Conservation (phyloP, 2,329 filamentous ascomycete species). For the Didymella arachidicola region DNA sequence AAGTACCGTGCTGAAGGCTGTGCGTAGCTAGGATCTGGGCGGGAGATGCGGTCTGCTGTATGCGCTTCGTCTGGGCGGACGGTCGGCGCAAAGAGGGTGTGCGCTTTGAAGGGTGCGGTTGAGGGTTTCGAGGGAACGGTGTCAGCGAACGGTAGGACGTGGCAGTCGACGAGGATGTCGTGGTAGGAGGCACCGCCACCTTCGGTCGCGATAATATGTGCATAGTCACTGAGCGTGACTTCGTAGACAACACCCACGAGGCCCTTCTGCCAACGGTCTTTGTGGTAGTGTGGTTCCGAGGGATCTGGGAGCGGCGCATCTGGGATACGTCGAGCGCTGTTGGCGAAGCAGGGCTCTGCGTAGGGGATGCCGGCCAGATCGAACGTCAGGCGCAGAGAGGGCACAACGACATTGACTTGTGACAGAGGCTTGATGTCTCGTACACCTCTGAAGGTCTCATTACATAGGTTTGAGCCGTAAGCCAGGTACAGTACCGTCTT, state of each 20-base stretch:
- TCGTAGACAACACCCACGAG: conserved; percentile 96
- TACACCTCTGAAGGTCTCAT: conserved; percentile 77
- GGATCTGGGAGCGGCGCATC: conserved; percentile 42
- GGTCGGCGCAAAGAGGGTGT: conserved; percentile 78
- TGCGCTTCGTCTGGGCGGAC: conserved; percentile 27
- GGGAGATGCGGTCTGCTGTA: conserved; percentile 56
- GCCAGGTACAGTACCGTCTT: conserved; percentile 60
- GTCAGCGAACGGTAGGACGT: conserved; percentile 67
- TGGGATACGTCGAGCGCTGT: conserved; percentile 67
- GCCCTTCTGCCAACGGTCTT: conserved; percentile 76
- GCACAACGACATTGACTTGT: conserved; percentile 81
- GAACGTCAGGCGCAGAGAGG: conserved; percentile 79
- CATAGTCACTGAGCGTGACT: conserved; percentile 82
- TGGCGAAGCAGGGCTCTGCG: conserved; percentile 89
- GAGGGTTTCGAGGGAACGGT: conserved; percentile 70
- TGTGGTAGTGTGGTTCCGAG: conserved; percentile 53
- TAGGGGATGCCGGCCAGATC: conserved; percentile 88
- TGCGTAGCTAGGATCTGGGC: conserved; percentile 74
- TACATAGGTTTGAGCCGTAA: conserved; percentile 88
- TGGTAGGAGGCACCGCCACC: conserved; percentile 86
- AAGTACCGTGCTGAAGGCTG: conserved; percentile 87
- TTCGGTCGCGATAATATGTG: conserved; percentile 87
- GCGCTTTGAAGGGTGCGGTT: conserved; percentile 75
- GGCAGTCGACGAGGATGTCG: conserved; percentile 81
- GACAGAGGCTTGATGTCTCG: conserved; percentile 84